Evolutionary conservation across 2,329 filamentous ascomycete species (phyloP).

Genomic region (Ophiostoma ulmi): DNA sequence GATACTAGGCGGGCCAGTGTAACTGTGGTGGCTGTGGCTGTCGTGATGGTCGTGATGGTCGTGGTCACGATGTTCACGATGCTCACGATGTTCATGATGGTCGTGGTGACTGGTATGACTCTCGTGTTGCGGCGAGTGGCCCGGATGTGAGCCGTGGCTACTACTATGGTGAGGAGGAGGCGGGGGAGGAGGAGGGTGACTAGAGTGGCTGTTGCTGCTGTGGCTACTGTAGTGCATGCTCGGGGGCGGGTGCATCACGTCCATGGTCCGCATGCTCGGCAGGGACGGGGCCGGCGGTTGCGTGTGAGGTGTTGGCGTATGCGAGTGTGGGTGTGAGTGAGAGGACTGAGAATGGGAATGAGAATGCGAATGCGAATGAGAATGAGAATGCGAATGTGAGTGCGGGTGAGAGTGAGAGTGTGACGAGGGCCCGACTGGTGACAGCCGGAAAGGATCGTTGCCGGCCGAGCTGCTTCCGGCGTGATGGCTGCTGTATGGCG

Average conservation of each 20-base stretch:
- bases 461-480: background rate
- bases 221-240: slow-evolving; percentile 7
- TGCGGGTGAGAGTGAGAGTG: slow-evolving; percentile 14
- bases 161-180: background rate
- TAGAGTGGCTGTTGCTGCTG: slow-evolving; percentile 24
- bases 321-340: background rate
- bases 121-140: background rate
- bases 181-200: background rate
- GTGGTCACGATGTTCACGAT: background rate
- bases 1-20: slow-evolving; percentile 35
- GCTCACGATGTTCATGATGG: background rate
- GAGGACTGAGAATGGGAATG: background rate
- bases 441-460: slow-evolving; percentile 28
- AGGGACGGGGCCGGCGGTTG: slow-evolving; percentile 25
- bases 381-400: slow-evolving; percentile 7
- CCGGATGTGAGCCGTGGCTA: slow-evolving; percentile 17
- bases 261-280: slow-evolving; percentile 32
- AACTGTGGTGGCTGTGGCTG: background rate
- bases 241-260: slow-evolving; percentile 27
- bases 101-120: background rate
- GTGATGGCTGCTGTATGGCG: slow-evolving; percentile 14
- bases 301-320: background rate
- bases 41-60: slow-evolving; percentile 21
- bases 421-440: slow-evolving; percentile 23
- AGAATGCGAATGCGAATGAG: slow-evolving; percentile 10